Evolutionary conservation across 2,329 filamentous ascomycete species (phyloP), one percentile per base, ranked within the genome.

Genomic region (Aspergillus sp.): DNA sequence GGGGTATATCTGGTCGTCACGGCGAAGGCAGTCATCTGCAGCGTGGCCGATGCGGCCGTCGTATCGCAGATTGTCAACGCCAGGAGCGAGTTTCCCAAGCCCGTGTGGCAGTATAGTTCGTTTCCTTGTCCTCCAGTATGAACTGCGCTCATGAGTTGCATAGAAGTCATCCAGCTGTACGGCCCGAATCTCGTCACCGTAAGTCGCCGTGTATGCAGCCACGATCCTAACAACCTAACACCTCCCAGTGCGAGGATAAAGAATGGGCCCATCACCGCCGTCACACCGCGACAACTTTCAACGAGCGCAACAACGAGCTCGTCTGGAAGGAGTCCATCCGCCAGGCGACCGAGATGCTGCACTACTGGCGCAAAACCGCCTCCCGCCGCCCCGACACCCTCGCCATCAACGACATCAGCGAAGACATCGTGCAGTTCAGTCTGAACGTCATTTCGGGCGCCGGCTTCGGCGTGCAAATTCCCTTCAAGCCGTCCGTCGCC

Each of bases 191-290:
- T 71, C 6, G 59, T 67, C 14, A 69, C 64, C 2, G 57, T 67
- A 45, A 49, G 65, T 42, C 13, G 5, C 17, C 40, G 22, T 22
- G 7, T 22, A 7, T 22, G 22, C 22, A 22, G 20, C 5, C 5
- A 22, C 22, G 22, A 22, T 2, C 5, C 2, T 7, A 32, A 24
- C 32, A 24, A 16, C 16, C 16, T 38, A 20, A 47, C 17, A n/a
- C 10, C 1, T n/a, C n/a, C 9, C 42, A 66, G 64, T 56, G 60
- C 26, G 59, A 65, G 44, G 67, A 69, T 20, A 55, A 66, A 26
- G 66, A 70, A 14, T 78, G 76, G 76, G 57, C 68, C 20, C 68
- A 74, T 20, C 76, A 79, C 47, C 67, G 76, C 8, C 71, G 69
- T 47, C 64, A 76, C 20, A 73, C 69, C 3, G 70, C 72, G 2